Base-by-base conservation (phyloP, 2,329 filamentous ascomycete genomes). In the Pseudomassariella vexata region DNA sequence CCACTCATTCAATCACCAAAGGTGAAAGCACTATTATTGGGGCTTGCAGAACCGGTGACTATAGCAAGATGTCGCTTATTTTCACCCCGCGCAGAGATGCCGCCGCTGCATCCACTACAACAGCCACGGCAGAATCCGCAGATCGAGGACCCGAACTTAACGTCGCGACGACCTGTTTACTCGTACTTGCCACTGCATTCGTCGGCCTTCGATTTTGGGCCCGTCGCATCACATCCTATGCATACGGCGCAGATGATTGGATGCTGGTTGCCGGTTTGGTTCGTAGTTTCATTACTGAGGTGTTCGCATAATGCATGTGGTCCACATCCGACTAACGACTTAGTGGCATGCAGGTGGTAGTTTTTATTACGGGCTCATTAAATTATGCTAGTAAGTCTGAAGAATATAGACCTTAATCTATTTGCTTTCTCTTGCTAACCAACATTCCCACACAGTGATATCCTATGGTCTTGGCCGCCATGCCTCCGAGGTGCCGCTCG, bases 301-400 rank as follows among this genome's bases (percentile, higher is more conserved):
- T 10, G 8, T 16, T 15, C 12, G 5, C 2, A 12, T 15, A 7
- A 16, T 16, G 18, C 11, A n/a, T n/a, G n/a, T n/a, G n/a, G n/a
- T n/a, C n/a, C n/a, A n/a, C 12, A 15, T 5, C 6, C 3, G n/a
- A 19, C 17, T 16, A 24, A 12, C 10, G 31, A 29, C 19, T 36
- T 18, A n/a, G 16, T 11, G 10, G n/a, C n/a, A n/a, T n/a, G n/a
- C 14, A 41, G 37, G 19, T 23, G 12, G 18, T 32, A 7, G 31
- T 37, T 9, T 41, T 37, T 5, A 17, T 36, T 11, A 30, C 36
- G 8, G 36, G 40, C 9, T 36, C 28, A 12, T 26, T 43, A 8
- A 43, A 43, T 22, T 41, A 35, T 22, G 38, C 30, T 12, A 41
- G 40, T 41, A 28, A 29, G 40, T 34, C 8, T 3, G n/a, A n/a